Base-by-base conservation (phyloP, 1,284 basidiomycete species). In the Trametes versicolor region DNA sequence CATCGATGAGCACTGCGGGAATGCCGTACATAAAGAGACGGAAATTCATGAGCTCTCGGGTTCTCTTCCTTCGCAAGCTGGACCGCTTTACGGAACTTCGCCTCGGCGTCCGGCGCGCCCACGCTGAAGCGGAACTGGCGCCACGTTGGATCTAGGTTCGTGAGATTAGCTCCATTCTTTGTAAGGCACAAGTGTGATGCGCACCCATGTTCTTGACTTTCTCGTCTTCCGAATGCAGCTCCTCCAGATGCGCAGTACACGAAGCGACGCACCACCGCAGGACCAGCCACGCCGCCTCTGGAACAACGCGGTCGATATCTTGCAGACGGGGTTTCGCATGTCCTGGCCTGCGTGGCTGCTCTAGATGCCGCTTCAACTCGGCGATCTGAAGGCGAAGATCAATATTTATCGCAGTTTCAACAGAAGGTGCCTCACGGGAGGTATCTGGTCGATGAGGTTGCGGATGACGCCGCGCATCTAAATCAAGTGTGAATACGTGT, bases 201-300 rank as follows among this genome's bases (percentile, higher is more conserved):
- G 56, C 70, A 87, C 87, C 83, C 27, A 89, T 75, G 53, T 83
- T 83, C 63, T 79, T 78, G 41, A 89, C 78, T 8, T 76, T 74
- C 69, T 89, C 86, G 41, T 79, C 83, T 21, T 75, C 74, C 3
- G 79, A 73, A 3, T 78, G 79, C n/a, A 89, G 82, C 66, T 88
- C 86, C 74, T 90, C 87, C 2, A 90, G 77, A 69, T 89, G 82
- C 0, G 88, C 86, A 0, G 87, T 89, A 71, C 87, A 89, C 17
- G 88, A 90, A 0, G 85, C 87, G 34, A 90, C 81, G 76, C 84
- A 85, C 88, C 88, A 90, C 56, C 87, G 81, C 34, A 90, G 75
- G 41, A 89, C 73, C 2, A 80, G 79, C 88, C 88, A 90, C 2
- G 87, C 86, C 5, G 87, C 87, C 10, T 85, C 82, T 4, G 81